phyloP scores from a whole-genome alignment of 139 green algal genomes.

The Yamagishiella unicocca region DNA sequence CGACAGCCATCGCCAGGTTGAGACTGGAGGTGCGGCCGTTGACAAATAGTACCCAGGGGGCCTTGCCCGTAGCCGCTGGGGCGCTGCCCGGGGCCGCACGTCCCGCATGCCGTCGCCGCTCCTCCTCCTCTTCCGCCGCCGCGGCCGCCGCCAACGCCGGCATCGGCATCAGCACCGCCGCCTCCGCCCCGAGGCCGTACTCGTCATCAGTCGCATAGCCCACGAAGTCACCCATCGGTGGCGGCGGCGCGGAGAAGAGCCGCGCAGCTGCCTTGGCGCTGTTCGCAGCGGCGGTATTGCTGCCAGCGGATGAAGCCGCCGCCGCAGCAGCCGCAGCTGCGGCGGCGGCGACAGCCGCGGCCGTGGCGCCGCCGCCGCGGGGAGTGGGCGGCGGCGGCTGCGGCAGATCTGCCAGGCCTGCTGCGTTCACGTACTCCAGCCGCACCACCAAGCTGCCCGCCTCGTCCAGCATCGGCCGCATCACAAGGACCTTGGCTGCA shows the following conservation, averaged over 20 bases:
- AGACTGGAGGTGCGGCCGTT: background rate
- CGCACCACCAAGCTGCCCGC: background rate
- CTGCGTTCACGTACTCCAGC: background rate
- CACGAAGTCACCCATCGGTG: background rate
- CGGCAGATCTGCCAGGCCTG: background rate
- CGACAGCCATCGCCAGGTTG: slow-evolving; percentile 10
- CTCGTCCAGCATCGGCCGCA: slow-evolving; percentile 19
- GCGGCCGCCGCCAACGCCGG: background rate
- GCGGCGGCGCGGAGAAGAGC: too few species aligned
- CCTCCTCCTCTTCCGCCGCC: background rate
- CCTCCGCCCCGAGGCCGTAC: slow-evolving; percentile 26
- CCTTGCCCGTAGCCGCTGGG: background rate
- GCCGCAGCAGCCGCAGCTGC: background rate
- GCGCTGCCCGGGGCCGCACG: too few species aligned
- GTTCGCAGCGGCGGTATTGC: background rate
- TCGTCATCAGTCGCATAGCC: slow-evolving; percentile 34
- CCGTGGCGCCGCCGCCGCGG: background rate
- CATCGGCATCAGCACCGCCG: background rate
- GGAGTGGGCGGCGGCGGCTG: background rate
- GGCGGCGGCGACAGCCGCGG: background rate
- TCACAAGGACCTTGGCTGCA: slow-evolving; percentile 9
- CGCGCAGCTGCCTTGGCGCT: background rate
- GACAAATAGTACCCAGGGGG: slow-evolving; percentile 6
- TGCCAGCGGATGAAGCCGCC: background rate
- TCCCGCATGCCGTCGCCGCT: background rate